Conservation (phyloP, 225 moss, liverwort and hornwort genomes). For the Polytrichum formosum region DNA sequence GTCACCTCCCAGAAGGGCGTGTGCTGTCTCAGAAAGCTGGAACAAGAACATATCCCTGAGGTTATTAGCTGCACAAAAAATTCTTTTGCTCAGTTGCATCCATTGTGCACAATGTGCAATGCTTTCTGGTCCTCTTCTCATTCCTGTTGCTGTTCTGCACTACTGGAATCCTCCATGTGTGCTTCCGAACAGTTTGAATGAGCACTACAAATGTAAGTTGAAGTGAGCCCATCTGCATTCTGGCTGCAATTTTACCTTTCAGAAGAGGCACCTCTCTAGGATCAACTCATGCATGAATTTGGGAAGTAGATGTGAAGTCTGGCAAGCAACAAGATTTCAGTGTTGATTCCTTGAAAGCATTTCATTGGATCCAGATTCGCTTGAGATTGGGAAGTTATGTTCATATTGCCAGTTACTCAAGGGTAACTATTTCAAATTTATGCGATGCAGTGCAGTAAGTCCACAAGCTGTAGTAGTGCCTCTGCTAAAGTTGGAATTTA, state of each 20-base stretch:
- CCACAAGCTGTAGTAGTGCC: too few relatives aligned
- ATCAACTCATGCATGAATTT: background rate
- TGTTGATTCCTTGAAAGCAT: too few relatives aligned
- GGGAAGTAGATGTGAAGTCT: background rate
- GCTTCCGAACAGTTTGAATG: background rate
- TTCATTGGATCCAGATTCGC: too few relatives aligned
- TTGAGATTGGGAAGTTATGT: too few relatives aligned
- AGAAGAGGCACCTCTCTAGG: background rate
- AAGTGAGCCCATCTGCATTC: background rate
- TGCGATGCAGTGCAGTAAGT: too few relatives aligned
- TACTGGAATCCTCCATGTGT: background rate
- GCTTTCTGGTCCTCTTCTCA: background rate
- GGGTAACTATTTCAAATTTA: too few relatives aligned
- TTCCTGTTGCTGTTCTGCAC: background rate
- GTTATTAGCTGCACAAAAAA: background rate
- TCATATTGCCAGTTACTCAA: too few relatives aligned
- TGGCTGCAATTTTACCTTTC: background rate
- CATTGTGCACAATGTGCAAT: background rate
- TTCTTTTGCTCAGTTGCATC: background rate
- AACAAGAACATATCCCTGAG: conserved; percentile 31
- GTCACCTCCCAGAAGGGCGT: conserved; percentile 73
- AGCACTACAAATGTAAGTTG: background rate
- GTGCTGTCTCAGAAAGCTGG: conserved; percentile 67
- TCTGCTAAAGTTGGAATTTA: too few relatives aligned
- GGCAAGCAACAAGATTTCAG: too few relatives aligned